Percentiles rank a stretch among this genome's conserved stretches.
These are phyloP conservation scores for Megacollybia platyphylla DNA, from an alignment of 1,284 basidiomycete species.

Conservation along the genomic window DNA sequence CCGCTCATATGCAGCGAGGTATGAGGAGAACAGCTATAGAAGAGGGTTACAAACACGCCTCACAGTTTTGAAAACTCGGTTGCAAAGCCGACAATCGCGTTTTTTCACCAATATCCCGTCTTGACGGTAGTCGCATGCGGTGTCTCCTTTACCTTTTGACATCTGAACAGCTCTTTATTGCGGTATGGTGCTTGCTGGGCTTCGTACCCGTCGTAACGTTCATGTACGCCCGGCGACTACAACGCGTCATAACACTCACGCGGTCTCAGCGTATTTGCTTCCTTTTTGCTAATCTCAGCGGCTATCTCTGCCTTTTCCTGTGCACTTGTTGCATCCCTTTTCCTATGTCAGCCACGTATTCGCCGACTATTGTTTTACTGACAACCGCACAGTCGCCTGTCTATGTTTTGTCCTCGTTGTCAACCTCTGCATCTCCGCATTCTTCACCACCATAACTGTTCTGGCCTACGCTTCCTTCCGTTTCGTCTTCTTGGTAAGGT, in stretches of 20 bases:
- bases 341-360: neutral
- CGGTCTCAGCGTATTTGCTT: conserved; percentile 11
- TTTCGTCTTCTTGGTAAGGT: conserved; percentile 16
- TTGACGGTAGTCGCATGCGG: too few relatives aligned
- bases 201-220: neutral
- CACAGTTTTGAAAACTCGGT: too few relatives aligned
- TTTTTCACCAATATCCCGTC: too few relatives aligned
- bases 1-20: too few relatives aligned
- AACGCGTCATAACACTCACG: neutral
- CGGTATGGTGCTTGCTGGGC: neutral
- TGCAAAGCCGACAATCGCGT: too few relatives aligned
- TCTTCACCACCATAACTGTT: conserved; percentile 14
- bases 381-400: neutral
- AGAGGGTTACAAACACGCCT: too few relatives aligned
- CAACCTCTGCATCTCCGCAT: conserved; percentile 8
- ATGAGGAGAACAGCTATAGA: too few relatives aligned
- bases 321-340: neutral
- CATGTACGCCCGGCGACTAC: neutral
- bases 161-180: neutral
- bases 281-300: conserved; percentile 10
- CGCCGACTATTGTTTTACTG: too few relatives aligned
- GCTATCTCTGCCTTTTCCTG: neutral
- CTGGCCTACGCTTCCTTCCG: conserved; percentile 20
- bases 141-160: neutral
- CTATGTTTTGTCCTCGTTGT: conserved; percentile 3